Base-by-base conservation (phyloP, 1,284 basidiomycete genomes). In the Inonotus obliquus region DNA sequence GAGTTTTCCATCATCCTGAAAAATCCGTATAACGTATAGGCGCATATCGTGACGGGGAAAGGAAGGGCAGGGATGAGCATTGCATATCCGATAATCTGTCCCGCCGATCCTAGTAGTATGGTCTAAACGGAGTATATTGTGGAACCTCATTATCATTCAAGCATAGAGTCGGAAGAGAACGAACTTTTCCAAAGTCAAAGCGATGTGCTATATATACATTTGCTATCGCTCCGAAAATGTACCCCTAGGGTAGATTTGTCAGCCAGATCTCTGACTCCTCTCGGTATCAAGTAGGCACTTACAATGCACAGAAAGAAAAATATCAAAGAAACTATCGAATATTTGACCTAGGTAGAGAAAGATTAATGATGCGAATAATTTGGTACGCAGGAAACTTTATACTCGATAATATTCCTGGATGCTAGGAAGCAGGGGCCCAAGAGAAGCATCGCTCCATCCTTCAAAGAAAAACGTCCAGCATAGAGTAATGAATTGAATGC, bases 381-480 rank as follows among this genome's bases (percentile, higher is more conserved):
- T 35, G 35, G 45, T 55, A 1, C 13, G 54, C 32, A 21, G 13
- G 23, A 52, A 49, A 27, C 38, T 63, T 67, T 74, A 51, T 66
- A 85, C 84, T 65, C 79, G 65, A 65, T 86, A 86, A 41, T 77
- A 73, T 11, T 71, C 69, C 66, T 85, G 83, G 11, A 87, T 79
- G 2, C 76, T 74, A 11, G 83, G 84, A 1, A 86, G 69, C 7
- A 86, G 72, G 2, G 85, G 83, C 0, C 84, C 84, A 19, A 79
- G 78, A 13, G 79, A 79, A 1, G 79, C 80, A 67, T 86, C 85
- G 67, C 84, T 86, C 83, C 84, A 86, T 7, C 85, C 85, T 5
- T 75, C 72, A 10, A 84, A 65, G 54, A 78, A 78, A 35, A 79
- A 72, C 68, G 67, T 70, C 78, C 66, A 75, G 79, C 19, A 80